phyloP scores from a whole-genome alignment of 768 basidiomycete species.

The Mycena kentingensis region DNA sequence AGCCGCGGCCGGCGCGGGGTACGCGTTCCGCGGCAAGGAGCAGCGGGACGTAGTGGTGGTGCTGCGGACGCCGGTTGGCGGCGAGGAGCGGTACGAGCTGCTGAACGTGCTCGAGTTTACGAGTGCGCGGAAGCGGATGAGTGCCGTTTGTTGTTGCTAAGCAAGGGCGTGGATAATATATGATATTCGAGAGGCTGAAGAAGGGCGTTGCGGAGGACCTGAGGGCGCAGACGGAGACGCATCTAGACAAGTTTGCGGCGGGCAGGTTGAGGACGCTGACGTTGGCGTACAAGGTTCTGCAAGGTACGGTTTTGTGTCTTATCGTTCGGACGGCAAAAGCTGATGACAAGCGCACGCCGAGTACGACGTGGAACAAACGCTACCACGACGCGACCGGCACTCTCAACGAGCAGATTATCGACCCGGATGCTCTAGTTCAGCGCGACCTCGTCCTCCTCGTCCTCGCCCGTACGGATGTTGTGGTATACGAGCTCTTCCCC shows the following conservation, averaged over 20 bases:
- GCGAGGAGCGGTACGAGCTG: no score
- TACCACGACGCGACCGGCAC: slow-evolving; percentile 81
- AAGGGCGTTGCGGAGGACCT: no score
- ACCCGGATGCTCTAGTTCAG: slow-evolving; percentile 91
- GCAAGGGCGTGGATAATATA: slow-evolving; percentile 96
- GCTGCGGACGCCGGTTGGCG: slow-evolving; percentile 79
- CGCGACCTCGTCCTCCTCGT: slow-evolving; percentile 88
- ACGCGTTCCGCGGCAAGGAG: slow-evolving; percentile 88
- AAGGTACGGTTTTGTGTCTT: slow-evolving; percentile 45
- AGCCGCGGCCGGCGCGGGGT: slow-evolving; percentile 92
- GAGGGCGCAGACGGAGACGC: no score
- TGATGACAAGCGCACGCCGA: slow-evolving; percentile 48
- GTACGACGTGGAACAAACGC: slow-evolving; percentile 77
- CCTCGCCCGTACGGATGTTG: slow-evolving; percentile 94
- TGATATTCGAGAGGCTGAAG: no score
- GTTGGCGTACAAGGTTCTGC: slow-evolving; percentile 85
- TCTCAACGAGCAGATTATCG: slow-evolving; percentile 75
- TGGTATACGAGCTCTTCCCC: slow-evolving; percentile 88
- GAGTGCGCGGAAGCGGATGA: no score
- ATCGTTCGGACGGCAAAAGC: neutral
- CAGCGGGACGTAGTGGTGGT: slow-evolving; percentile 73
- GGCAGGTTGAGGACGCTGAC: slow-evolving; percentile 91
- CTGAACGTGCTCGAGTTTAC: no score
- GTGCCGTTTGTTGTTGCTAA: slow-evolving; percentile 68
- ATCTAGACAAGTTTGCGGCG: slow-evolving; percentile 85